These are phyloP conservation scores for Candida taoyuanica DNA, from an alignment of 805 yeast genomes.

Conservation along the genomic window DNA sequence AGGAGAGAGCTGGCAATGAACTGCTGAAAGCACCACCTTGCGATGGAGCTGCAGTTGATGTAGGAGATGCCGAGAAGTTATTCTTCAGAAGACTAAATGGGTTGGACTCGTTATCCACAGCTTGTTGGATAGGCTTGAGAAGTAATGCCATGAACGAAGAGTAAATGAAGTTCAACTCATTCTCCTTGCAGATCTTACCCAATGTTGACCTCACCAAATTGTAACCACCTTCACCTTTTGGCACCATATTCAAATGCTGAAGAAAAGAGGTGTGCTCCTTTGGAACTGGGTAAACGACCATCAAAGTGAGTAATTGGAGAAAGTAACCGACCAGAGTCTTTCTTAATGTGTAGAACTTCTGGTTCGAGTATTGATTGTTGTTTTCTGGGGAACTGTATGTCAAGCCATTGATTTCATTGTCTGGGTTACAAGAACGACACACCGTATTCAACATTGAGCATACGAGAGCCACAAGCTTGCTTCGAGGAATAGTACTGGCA, in stretches of 20 bases:
- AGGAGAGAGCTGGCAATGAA: slow-evolving; percentile 34
- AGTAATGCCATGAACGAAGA: slow-evolving; percentile 45
- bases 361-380: slow-evolving; percentile 23
- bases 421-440: slow-evolving; percentile 44
- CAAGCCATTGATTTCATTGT: slow-evolving; percentile 42
- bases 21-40: slow-evolving; percentile 17
- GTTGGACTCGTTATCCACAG: slow-evolving; percentile 35
- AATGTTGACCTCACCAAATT: slow-evolving; percentile 49
- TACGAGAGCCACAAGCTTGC: slow-evolving; percentile 45
- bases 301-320: slow-evolving; percentile 55
- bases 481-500: slow-evolving; percentile 40
- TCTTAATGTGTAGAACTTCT: slow-evolving; percentile 34
- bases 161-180: slow-evolving; percentile 48
- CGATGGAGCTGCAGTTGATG: slow-evolving; percentile 8
- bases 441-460: slow-evolving; percentile 67
- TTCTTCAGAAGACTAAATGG: slow-evolving; percentile 29
- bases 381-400: slow-evolving; percentile 27
- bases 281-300: slow-evolving; percentile 64
- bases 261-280: slow-evolving; percentile 36
- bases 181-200: slow-evolving; percentile 49
- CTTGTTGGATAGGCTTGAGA: slow-evolving; percentile 38
- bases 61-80: slow-evolving; percentile 14
- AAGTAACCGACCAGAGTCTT: slow-evolving; percentile 47
- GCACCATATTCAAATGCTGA: slow-evolving; percentile 28
- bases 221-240: slow-evolving; percentile 30